Base-by-base conservation (phyloP, 2,329 filamentous ascomycete species). In the Nemania sp. region DNA sequence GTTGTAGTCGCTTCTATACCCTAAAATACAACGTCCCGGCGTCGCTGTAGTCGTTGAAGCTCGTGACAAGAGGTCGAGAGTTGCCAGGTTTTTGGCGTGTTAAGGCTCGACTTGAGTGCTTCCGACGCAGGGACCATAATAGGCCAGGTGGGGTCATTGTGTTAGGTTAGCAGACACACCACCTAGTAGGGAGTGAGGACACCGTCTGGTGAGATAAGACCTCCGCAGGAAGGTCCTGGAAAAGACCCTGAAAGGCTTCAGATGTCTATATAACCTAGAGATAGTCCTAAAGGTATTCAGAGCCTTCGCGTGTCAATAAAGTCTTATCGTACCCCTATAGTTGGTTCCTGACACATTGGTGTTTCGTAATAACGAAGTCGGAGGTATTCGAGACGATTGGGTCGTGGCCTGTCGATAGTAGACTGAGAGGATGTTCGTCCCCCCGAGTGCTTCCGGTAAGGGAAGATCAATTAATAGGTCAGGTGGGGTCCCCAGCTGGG, bases 51-150 rank as follows among this genome's bases (percentile, higher is more conserved):
- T 54, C 11, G 52, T 54, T 54, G n/a, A 22, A 54, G n/a, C 52
- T 35, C 27, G 27, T 54, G n/a, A 27, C 27, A 22, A 54, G 15
- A 54, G n/a, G 52, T 35, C 52, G 27, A 35, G 22, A 51, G 11
- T 26, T 51, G 47, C 47, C 2, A 51, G 24, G 24, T 26, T 51
- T 51, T 51, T 18, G 13, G 41, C 41, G 41, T 45, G 41, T 45
- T n/a, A n/a, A n/a, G n/a, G n/a, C n/a, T n/a, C n/a, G n/a, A n/a
- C n/a, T n/a, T 61, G 58, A 61, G 58, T 51, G 57, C 57, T 60
- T 60, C 57, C 45, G 45, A 60, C 27, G 56, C 56, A 59, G 56
- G 27, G 56, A 59, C 43, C 56, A 59, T 59, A 59, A 59, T 59
- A 59, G 56, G 56, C 56, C 56, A 59, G 56, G 20, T 59, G 56